phyloP scores from a whole-genome alignment of 2,329 filamentous ascomycete species.

The Xylariaceae sp. region DNA sequence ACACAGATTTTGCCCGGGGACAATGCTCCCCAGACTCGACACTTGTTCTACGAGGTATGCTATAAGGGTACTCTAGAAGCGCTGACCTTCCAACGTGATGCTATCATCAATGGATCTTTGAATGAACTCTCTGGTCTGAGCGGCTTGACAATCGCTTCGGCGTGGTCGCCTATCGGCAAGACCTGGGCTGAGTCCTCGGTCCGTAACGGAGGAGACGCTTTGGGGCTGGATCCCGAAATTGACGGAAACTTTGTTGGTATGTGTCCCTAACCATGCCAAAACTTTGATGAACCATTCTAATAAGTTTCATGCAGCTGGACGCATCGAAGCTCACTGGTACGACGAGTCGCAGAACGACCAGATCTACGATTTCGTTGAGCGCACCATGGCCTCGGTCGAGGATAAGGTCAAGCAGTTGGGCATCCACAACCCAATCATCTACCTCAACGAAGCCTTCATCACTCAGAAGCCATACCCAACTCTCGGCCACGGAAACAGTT shows the following conservation, averaged over 20 bases:
- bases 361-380: slow-evolving; percentile 4
- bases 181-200: slow-evolving; percentile 9
- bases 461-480: slow-evolving; percentile 8
- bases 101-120: slow-evolving; percentile 6
- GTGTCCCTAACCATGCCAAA: neutral
- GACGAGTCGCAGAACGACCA: slow-evolving; percentile 7
- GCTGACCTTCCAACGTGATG: slow-evolving; percentile 3
- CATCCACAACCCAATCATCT: slow-evolving; percentile 9
- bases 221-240: slow-evolving; percentile 10
- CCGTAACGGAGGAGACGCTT: slow-evolving; percentile 8
- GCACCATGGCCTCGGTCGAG: slow-evolving; percentile 3
- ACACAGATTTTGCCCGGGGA: neutral
- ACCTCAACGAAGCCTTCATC: slow-evolving; percentile 8
- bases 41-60: slow-evolving; percentile 5
- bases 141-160: slow-evolving; percentile 6
- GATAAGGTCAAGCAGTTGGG: slow-evolving; percentile 5
- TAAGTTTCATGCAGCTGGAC: slow-evolving; percentile 7
- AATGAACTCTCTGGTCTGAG: slow-evolving; percentile 5
- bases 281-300: no score
- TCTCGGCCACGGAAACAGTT: slow-evolving; percentile 7
- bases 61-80: slow-evolving; percentile 3
- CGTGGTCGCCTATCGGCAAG: slow-evolving; percentile 11
- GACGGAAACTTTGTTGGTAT: slow-evolving; percentile 11
- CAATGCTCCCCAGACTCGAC: slow-evolving; percentile 2
- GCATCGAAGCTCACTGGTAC: slow-evolving; percentile 9